Evolutionary conservation across 2,329 filamentous ascomycete species (phyloP).

Genomic region (Arthroderma sp.): DNA sequence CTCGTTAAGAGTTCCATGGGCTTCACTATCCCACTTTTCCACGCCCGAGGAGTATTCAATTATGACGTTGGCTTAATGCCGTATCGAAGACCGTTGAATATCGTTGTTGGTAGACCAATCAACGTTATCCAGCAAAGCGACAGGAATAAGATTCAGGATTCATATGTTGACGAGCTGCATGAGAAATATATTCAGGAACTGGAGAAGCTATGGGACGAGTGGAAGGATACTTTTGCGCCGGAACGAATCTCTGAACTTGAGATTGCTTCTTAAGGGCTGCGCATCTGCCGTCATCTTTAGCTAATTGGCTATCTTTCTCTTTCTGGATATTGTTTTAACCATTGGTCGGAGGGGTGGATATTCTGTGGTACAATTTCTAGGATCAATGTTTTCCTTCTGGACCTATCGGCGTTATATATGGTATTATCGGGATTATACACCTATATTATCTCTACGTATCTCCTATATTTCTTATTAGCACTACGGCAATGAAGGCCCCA

Average conservation of each 20-base stretch:
- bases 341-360: background rate
- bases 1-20: constrained; percentile 74
- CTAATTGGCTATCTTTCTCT: background rate
- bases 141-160: constrained; percentile 51
- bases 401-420: background rate
- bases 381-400: background rate
- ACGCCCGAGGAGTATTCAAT: constrained; percentile 87
- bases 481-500: background rate
- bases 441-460: background rate
- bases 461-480: background rate
- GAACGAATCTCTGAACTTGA: constrained; percentile 35
- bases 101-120: constrained; percentile 79
- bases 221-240: constrained; percentile 36
- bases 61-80: constrained; percentile 96
- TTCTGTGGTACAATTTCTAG: background rate
- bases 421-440: background rate
- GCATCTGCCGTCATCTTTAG: background rate
- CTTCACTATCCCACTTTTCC: constrained; percentile 83
- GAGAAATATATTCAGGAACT: constrained; percentile 58
- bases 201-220: constrained; percentile 35
- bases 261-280: constrained; percentile 28
- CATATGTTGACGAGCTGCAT: constrained; percentile 72
- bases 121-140: constrained; percentile 49
- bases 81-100: constrained; percentile 73
- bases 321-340: background rate